Evolutionary conservation across 2,329 filamentous ascomycete species (phyloP), one percentile per base, ranked within the genome.

Genomic region (Lachnellula suecica): DNA sequence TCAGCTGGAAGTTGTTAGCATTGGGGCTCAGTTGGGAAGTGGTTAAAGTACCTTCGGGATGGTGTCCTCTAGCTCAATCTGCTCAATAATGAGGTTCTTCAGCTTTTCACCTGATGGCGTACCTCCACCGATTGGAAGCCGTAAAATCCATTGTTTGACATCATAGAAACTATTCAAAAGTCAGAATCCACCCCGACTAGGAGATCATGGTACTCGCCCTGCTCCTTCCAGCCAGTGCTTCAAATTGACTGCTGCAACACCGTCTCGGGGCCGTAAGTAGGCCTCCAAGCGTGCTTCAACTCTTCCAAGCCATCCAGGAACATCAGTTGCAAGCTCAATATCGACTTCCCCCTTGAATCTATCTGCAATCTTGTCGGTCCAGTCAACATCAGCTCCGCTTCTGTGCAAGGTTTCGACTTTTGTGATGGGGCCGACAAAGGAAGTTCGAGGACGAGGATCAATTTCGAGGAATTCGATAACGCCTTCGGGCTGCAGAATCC

Each of bases 391-490:
- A 19, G 59, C 19, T 27, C 38, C 13, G 34, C 63, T 67, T 25
- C 54, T 60, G 19, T 58, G 54, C 8, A 29, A 52, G 40, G 7
- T 29, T 47, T 3, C 45, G 19, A 40, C 43, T 35, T 7, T 47
- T 40, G 17, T 42, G 11, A 43, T 41, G 5, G 37, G 51, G 15
- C 50, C 50, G 10, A 38, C 31, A 23, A 44, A 44, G 13, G 47
- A 34, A 4, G 46, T 50, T 23, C 65, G 59, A 17, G 64, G 65
- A 44, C 64, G 52, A 19, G 62, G 59, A 46, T 68, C 64, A 27
- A 67, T 51, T 46, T 68, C 64, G 4, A 64, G 44, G 25, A 68
- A 67, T 47, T 68, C 64, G 17, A 68, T 58, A 31, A 67, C 61
- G 8, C 63, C 65, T 43, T 60, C 63, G n/a, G 63, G 63, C 24